Percentiles rank a stretch among this genome's conserved stretches.
These are phyloP conservation scores for Nakaseomyces glabratus DNA, from an alignment of 1,139 yeast genomes.

Conservation along the genomic window DNA sequence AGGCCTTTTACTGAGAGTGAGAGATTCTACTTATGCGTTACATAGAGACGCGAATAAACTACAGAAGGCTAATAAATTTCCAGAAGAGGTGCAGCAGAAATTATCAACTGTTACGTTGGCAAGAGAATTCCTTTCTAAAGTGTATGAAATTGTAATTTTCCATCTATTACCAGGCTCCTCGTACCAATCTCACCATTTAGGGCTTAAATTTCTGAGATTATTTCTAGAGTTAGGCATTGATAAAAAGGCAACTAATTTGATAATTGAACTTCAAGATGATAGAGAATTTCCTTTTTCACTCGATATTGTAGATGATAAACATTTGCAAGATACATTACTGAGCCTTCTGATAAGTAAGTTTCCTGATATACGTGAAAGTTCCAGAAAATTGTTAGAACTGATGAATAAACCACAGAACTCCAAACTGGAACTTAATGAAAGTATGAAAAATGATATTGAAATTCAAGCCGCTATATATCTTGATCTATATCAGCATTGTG, in stretches of 20 bases:
- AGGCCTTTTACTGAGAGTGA: slow-evolving; percentile 51
- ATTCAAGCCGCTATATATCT: slow-evolving; percentile 39
- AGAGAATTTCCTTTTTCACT: slow-evolving; percentile 36
- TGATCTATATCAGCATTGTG: slow-evolving; percentile 64
- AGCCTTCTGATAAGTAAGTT: slow-evolving; percentile 61
- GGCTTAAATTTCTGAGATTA: slow-evolving; percentile 41
- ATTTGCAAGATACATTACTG: slow-evolving; percentile 41
- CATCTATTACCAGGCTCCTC: slow-evolving; percentile 59
- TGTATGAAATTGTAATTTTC: slow-evolving; percentile 35
- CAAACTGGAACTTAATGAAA: slow-evolving; percentile 19
- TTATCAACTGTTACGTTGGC: slow-evolving; percentile 29
- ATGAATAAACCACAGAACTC: slow-evolving; percentile 31
- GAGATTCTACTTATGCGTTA: slow-evolving; percentile 56
- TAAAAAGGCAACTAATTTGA: slow-evolving; percentile 32
- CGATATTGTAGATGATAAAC: slow-evolving; percentile 34
- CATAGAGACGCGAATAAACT: slow-evolving; percentile 41
- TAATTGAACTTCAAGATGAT: slow-evolving; percentile 25
- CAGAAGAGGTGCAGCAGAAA: slow-evolving; percentile 31
- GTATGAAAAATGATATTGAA: slow-evolving; percentile 25
- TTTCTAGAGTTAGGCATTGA: slow-evolving; percentile 53
- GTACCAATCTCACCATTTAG: slow-evolving; percentile 50
- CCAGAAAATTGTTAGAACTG: slow-evolving; percentile 43
- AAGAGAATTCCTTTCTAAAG: slow-evolving; percentile 37
- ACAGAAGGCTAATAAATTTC: slow-evolving; percentile 32
- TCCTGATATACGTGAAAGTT: slow-evolving; percentile 58